A percentile compares a stretch with the other conserved stretches of the same genome.
phyloP scores from a whole-genome alignment of 1,284 basidiomycete genomes.

The Meripilus lineatus region DNA sequence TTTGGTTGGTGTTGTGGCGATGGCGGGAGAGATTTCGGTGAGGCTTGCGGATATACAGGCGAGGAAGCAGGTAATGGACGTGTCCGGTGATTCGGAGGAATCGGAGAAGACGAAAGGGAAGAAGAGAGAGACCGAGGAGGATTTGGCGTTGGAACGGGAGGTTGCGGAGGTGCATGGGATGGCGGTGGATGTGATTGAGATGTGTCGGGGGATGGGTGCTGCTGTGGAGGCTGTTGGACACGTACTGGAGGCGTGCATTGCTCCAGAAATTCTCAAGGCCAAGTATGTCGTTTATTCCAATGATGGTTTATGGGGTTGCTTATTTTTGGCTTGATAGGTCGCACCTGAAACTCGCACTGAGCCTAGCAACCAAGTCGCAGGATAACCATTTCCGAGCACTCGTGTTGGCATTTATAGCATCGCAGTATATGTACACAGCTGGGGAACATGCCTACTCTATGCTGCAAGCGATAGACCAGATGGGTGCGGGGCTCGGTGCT shows the following conservation, averaged over 20 bases:
- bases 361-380: slow-evolving; percentile 47
- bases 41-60: slow-evolving; percentile 15
- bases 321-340: slow-evolving; percentile 36
- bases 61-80: background rate
- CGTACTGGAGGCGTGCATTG: slow-evolving; percentile 48
- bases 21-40: slow-evolving; percentile 55
- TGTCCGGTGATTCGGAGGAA: background rate
- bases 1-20: slow-evolving; percentile 53
- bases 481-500: slow-evolving; percentile 68
- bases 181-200: slow-evolving; percentile 33
- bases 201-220: slow-evolving; percentile 47
- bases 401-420: slow-evolving; percentile 58
- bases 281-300: slow-evolving; percentile 39
- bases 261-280: slow-evolving; percentile 49
- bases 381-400: slow-evolving; percentile 71
- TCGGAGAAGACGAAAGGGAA: slow-evolving; percentile 6
- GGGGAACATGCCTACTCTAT: slow-evolving; percentile 60
- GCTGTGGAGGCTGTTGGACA: slow-evolving; percentile 51
- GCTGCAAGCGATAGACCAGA: slow-evolving; percentile 58
- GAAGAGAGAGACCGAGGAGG: slow-evolving; percentile 15
- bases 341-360: slow-evolving; percentile 55
- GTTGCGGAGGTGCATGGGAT: slow-evolving; percentile 23
- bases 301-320: background rate
- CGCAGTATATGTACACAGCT: slow-evolving; percentile 67
- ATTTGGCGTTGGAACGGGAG: slow-evolving; percentile 23